These are phyloP conservation scores for Quercus alba DNA, from an alignment of 306 rosid genomes.

Conservation along the genomic window DNA sequence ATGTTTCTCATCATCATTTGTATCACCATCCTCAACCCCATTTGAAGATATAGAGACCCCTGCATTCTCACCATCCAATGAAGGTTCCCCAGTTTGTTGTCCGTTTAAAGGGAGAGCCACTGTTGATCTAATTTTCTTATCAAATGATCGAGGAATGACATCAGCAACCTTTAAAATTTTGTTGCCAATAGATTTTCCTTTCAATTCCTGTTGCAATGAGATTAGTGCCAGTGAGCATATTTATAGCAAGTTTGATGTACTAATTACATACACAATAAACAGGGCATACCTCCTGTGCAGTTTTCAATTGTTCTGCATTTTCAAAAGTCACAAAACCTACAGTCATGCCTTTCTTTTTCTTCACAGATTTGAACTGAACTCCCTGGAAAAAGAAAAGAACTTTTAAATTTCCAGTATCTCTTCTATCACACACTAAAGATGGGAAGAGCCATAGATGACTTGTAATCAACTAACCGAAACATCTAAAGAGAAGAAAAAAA, in stretches of 20 bases:
- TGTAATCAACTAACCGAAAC: background rate
- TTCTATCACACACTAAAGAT: background rate
- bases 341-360: constrained; percentile 87
- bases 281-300: constrained; percentile 53
- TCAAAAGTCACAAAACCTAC: constrained; percentile 71
- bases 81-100: background rate
- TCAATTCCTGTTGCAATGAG: constrained; percentile 48
- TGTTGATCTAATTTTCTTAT: constrained; percentile 47
- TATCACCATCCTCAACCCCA: constrained; percentile 43
- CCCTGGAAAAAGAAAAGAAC: constrained; percentile 36
- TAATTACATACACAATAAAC: constrained; percentile 7
- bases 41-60: constrained; percentile 22
- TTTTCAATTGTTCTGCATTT: constrained; percentile 62
- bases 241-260: constrained; percentile 15
- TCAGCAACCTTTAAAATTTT: constrained; percentile 67
- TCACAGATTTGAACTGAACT: constrained; percentile 57
- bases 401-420: background rate
- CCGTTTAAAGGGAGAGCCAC: constrained; percentile 17
- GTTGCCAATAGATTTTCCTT: constrained; percentile 65
- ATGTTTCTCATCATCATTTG: constrained; percentile 18
- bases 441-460: background rate
- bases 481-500: background rate
- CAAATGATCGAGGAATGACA: constrained; percentile 67
- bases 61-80: constrained; percentile 27
- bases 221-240: background rate